Conservation (phyloP, 2,329 filamentous ascomycete species). For the Magnaporthales sp. region DNA sequence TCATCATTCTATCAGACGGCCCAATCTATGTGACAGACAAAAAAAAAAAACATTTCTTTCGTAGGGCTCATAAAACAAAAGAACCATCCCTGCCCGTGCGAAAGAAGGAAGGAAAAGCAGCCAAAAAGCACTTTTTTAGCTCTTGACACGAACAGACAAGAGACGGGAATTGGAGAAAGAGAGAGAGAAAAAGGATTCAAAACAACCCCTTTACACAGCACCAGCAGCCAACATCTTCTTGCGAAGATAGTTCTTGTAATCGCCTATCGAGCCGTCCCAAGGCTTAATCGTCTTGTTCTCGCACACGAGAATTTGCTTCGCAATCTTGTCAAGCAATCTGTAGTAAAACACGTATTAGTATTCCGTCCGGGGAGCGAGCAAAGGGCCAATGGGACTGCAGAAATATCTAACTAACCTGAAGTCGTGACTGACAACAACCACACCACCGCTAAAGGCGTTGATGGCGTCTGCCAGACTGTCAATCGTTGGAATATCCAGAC, state of each 20-base stretch:
- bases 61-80: neutral
- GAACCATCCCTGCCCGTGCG: neutral
- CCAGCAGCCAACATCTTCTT: constrained; percentile 96
- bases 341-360: constrained; percentile 12
- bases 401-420: constrained; percentile 65
- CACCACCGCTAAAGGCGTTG: constrained; percentile 91
- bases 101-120: neutral
- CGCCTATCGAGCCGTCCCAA: constrained; percentile 83
- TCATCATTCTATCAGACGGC: neutral
- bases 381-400: constrained; percentile 3
- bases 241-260: constrained; percentile 97
- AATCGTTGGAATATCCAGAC: constrained; percentile 97
- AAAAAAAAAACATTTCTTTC: neutral
- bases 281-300: constrained; percentile 89
- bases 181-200: constrained; percentile 5
- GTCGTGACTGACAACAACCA: constrained; percentile 96
- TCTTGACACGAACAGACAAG: neutral
- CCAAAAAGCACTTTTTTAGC: constrained; percentile 2
- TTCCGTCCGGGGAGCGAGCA: neutral
- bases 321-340: constrained; percentile 96
- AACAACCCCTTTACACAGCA: constrained; percentile 56
- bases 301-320: constrained; percentile 98
- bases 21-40: neutral
- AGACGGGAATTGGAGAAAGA: constrained; percentile 4
- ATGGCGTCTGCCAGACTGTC: constrained; percentile 96